Conservation (phyloP, 2,329 filamentous ascomycete genomes). For the Thermothelomyces thermophilus region DNA sequence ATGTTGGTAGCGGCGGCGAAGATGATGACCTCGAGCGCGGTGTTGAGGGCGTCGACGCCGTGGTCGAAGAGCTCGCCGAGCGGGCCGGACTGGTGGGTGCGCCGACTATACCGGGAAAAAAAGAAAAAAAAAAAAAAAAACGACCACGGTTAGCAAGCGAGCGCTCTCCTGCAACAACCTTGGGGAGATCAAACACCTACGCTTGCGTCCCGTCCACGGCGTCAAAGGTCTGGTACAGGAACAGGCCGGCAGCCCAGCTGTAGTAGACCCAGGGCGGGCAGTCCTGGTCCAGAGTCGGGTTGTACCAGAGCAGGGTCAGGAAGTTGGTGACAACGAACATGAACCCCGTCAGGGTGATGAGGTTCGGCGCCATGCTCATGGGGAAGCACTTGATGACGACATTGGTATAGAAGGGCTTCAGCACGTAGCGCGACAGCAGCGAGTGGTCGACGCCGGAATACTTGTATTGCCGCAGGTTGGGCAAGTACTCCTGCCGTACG, state of each 20-base stretch:
- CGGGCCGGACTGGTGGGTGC: constrained; percentile 87
- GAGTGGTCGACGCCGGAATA: constrained; percentile 91
- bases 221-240: constrained; percentile 97
- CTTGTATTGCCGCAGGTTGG: constrained; percentile 88
- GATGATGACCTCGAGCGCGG: constrained; percentile 83
- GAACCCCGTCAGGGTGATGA: constrained; percentile 89
- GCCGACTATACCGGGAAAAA: too few species aligned
- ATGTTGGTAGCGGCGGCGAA: constrained; percentile 91
- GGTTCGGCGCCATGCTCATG: constrained; percentile 83
- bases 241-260: constrained; percentile 81
- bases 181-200: constrained; percentile 44
- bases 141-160: constrained; percentile 6
- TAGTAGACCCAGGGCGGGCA: constrained; percentile 95
- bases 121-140: too few species aligned
- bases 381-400: constrained; percentile 92
- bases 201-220: constrained; percentile 93
- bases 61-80: constrained; percentile 96
- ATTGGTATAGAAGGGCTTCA: constrained; percentile 97
- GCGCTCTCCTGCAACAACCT: not conserved
- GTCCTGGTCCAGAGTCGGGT: constrained; percentile 85
- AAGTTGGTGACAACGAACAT: constrained; percentile 84
- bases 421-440: constrained; percentile 79
- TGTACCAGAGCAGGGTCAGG: constrained; percentile 90
- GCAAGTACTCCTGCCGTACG: constrained; percentile 84
- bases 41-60: constrained; percentile 94